Evolutionary conservation across 2,329 filamentous ascomycete genomes (phyloP), one percentile per base, ranked within the genome.

Genomic region (Xylariales sp.): DNA sequence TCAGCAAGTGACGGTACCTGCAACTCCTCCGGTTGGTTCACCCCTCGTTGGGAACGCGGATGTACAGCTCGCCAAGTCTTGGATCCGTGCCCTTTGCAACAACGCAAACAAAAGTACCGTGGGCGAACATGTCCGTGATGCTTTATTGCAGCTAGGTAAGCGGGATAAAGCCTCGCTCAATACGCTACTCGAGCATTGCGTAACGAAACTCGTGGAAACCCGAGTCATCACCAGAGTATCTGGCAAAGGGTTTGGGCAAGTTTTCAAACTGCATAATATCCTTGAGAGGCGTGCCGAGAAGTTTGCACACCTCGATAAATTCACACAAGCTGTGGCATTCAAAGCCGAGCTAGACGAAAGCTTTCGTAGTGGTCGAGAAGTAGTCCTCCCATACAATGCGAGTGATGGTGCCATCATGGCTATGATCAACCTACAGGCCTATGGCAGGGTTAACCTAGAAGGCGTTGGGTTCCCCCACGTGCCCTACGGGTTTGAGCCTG

Each of bases 401-500:
- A 69, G 75, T 22, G 81, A 88, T 48, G 82, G 82, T 19, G 71
- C 78, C 21, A 73, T 84, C 44, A 76, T 88, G 69, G 82, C 80
- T 2, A 63, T 85, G 42, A 71, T 80, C 29, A 86, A 86, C 51
- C 59, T 90, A 41, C 74, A 82, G 46, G 76, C 79, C 1, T 59
- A 73, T 37, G 74, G 77, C 3, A 70, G 75, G 29, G 66, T 88
- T 31, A 65, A 57, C 12, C 55, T 86, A 5, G 62, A 70, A 3
- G 67, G 76, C 0, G 55, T 71, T 2, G 68, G 82, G 29, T 71
- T 84, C 4, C 78, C 78, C 1, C 53, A 73, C 37, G 78, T 86
- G 21, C 80, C 81, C 2, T 82, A 85, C 56, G 85, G 86, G 1
- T 84, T 88, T 53, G 75, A 78, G 40, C 82, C 82, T 6, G 78